Evolutionary conservation across 768 basidiomycete species (phyloP), one percentile per base, ranked within the genome.

Genomic region (Artomyces pyxidatus): DNA sequence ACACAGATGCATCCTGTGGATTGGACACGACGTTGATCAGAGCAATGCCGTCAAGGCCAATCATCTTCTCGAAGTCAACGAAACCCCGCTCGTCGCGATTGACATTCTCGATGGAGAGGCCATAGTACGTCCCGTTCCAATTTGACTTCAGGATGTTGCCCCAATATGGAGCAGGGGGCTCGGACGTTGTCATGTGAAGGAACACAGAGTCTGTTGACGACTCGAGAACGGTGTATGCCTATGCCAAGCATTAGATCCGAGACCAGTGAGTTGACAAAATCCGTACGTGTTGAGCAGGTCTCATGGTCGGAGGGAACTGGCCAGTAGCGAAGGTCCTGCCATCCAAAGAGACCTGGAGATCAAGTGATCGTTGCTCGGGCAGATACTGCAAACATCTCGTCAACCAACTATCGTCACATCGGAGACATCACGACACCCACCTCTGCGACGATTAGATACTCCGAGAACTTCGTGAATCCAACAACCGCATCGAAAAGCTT

Each of bases 51-150:
- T 98, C 94, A 42, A 99, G 67, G 9, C 93, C 94, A 48, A 87
- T 80, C 76, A 97, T 86, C 73, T 98, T 99, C 71, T 99, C 96
- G 57, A 98, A 99, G 64, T 99, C 95, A 27, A 92, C 94, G 59
- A 77, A 98, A 4, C 96, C 96, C 0, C 69, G 62, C 0, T 78
- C 69, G 62, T 99, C 85, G n/a, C 96, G 78, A 64, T 98, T 98
- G 48, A 88, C 96, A 58, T 92, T 76, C 57, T 89, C 85, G 32
- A 88, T 60, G 1, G 93, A 89, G 10, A 93, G 63, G 19, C 88
- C 84, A 63, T 92, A 99, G 71, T 96, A 97, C 0, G 96, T 99
- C 30, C 96, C 96, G 59, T 99, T 99, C 26, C 88, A 97, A 65
- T 99, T 98, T 25, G 94, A 96, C 66, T 95, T 95, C 52, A 92